phyloP scores from a whole-genome alignment of 371 early-diverging fungal species.

The Mucor plumbeus region DNA sequence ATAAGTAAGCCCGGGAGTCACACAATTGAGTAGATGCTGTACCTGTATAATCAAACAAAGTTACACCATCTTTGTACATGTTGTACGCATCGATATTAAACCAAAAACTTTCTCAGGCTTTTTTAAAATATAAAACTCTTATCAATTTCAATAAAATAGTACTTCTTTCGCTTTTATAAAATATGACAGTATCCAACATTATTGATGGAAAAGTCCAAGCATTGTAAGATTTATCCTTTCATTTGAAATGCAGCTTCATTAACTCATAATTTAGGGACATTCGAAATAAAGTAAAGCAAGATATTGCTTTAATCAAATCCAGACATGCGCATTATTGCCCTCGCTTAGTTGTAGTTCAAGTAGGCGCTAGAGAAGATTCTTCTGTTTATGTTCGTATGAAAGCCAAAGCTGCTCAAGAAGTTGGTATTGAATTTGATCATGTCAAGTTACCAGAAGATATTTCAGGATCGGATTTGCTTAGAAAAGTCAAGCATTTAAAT shows the following conservation, averaged over 20 bases:
- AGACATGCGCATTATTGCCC: conserved; percentile 71
- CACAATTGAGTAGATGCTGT: neutral
- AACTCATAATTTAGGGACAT: conserved; percentile 20
- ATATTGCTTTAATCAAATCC: conserved; percentile 62
- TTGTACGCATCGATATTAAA: neutral
- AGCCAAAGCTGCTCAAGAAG: conserved; percentile 83
- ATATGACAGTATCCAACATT: neutral
- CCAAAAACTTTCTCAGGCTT: neutral
- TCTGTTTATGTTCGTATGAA: conserved; percentile 89
- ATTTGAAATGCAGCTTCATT: neutral
- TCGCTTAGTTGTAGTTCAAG: conserved; percentile 87
- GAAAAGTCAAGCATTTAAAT: conserved; percentile 69
- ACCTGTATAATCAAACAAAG: neutral
- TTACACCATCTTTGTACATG: neutral
- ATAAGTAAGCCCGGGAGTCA: too few species aligned
- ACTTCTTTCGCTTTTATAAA: neutral
- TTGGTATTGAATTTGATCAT: conserved; percentile 61
- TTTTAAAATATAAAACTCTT: neutral
- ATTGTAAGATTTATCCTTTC: neutral
- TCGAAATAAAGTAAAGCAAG: conserved; percentile 59
- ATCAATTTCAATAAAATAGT: neutral
- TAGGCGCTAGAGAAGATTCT: conserved; percentile 91
- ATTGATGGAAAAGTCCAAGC: neutral
- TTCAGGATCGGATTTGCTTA: conserved; percentile 56
- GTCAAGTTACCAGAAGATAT: conserved; percentile 54